Percentiles rank a stretch among this genome's conserved stretches.
phyloP scores from a whole-genome alignment of 1,139 yeast genomes.

The Torulaspora pretoriensis region DNA sequence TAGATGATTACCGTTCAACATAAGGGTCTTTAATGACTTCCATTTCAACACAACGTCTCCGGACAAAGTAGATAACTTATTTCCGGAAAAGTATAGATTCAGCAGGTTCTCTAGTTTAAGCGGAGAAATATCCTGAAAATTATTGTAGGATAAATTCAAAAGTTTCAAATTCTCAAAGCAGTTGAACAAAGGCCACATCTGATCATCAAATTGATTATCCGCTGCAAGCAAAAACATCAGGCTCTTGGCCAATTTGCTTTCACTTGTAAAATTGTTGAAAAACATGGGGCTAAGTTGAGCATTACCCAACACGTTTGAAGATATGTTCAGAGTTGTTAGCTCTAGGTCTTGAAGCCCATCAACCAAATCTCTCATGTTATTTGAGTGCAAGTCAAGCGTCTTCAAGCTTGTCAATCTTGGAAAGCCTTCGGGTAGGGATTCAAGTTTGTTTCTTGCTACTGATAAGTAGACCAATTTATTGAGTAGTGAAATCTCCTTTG shows the following conservation, averaged over 20 bases:
- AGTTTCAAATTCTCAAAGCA: constrained; percentile 54
- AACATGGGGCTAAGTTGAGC: constrained; percentile 29
- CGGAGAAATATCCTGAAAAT: constrained; percentile 68
- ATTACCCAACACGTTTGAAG: constrained; percentile 65
- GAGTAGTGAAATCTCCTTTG: constrained; percentile 62
- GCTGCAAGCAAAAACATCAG: constrained; percentile 61
- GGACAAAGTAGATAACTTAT: constrained; percentile 71
- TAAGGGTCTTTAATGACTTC: constrained; percentile 55
- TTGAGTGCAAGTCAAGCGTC: constrained; percentile 77
- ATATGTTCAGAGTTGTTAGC: constrained; percentile 61
- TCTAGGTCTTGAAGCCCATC: constrained; percentile 63
- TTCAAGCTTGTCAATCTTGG: constrained; percentile 59
- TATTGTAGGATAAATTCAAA: constrained; percentile 80
- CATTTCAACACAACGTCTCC: constrained; percentile 75
- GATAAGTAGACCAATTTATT: constrained; percentile 61
- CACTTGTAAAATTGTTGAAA: constrained; percentile 25
- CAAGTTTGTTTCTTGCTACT: constrained; percentile 69
- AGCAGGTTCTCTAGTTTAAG: constrained; percentile 53
- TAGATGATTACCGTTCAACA: constrained; percentile 77
- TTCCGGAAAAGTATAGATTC: constrained; percentile 81
- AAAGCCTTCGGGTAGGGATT: constrained; percentile 64
- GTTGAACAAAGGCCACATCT: constrained; percentile 66
- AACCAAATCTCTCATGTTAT: constrained; percentile 71
- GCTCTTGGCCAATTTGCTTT: constrained; percentile 47
- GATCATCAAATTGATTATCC: constrained; percentile 80